Base-by-base conservation (phyloP, 1,284 basidiomycete species). In the Naganishia liquefaciens region DNA sequence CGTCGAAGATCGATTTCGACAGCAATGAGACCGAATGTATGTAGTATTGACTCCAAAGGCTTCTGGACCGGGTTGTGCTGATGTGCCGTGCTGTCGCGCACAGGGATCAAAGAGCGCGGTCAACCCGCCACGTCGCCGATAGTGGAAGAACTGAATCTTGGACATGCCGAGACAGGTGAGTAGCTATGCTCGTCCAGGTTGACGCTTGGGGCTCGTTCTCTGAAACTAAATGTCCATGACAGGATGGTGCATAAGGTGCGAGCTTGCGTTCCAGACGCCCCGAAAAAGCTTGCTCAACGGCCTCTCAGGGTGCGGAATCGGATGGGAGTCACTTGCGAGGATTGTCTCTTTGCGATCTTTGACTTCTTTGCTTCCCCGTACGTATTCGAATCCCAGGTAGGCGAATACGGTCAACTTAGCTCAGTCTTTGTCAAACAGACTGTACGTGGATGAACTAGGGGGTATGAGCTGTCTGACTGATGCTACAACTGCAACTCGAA, bases 81-180 rank as follows among this genome's bases (percentile, higher is more conserved):
- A 30, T 15, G 11, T 3, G 40, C 28, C 19, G 4, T 17, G 54
- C 21, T 43, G 2, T 4, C 10, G 30, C 17, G 5, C 11, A 47
- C 40, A 63, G 75, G 75, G 75, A 75, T 75, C 71, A 77, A 77
- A 70, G 76, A 77, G 64, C 62, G 76, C 37, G 75, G 75, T 21
- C 76, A 77, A 58, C 76, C 76, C 9, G 76, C 76, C 25, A 77
- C 76, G n/a, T 74, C 73, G 0, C 76, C 76, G 9, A 77, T 77
- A 23, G 75, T 76, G 19, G 76, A 77, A 65, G 76, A 77, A 57
- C 52, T 77, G 51, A 74, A 77, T 61, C 62, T 77, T 33, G 76
- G 76, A 15, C 74, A 77, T 65, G 70, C 76, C 11, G 76, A 77
- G 61, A 73, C 76, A 6, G 76, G 68, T 68, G 23, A 44, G 62